phyloP scores from a whole-genome alignment of 2,329 filamentous ascomycete species.

The Penicillium janthinellum region DNA sequence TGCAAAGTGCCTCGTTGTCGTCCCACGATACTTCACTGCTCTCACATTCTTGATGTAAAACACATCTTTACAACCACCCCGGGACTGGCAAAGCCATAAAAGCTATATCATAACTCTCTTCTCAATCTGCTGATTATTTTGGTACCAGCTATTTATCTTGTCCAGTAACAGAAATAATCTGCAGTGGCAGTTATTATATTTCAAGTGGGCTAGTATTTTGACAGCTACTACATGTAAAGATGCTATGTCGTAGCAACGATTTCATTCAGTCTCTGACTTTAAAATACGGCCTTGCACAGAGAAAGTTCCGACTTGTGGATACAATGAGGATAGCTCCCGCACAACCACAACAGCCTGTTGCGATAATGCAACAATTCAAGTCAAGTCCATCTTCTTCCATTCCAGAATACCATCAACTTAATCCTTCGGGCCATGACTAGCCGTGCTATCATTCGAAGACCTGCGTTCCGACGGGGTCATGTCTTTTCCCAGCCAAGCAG shows the following conservation, averaged over 20 bases:
- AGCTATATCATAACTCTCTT: too few species aligned
- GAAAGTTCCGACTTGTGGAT: background rate
- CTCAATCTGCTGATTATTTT: too few species aligned
- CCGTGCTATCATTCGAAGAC: constrained; percentile 11
- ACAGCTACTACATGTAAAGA: too few species aligned
- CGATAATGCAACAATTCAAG: background rate
- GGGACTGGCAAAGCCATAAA: too few species aligned
- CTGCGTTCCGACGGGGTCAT: constrained; percentile 3
- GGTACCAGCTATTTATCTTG: too few species aligned
- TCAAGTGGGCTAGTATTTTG: too few species aligned
- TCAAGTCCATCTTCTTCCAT: background rate
- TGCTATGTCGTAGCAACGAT: background rate
- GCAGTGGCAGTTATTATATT: too few species aligned
- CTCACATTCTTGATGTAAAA: too few species aligned
- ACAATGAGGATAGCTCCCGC: background rate
- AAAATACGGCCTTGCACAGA: background rate
- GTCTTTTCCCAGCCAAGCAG: constrained; percentile 30
- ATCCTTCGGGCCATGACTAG: constrained; percentile 5
- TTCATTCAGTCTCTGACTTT: background rate
- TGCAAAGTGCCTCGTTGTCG: too few species aligned
- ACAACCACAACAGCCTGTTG: background rate
- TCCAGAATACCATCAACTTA: background rate
- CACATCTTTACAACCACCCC: too few species aligned
- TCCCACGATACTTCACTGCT: too few species aligned
- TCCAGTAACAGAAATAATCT: too few species aligned